A percentile compares a stretch with the other conserved stretches of the same genome.
phyloP scores from a whole-genome alignment of 768 basidiomycete genomes.

The Multifurca ochricompacta region DNA sequence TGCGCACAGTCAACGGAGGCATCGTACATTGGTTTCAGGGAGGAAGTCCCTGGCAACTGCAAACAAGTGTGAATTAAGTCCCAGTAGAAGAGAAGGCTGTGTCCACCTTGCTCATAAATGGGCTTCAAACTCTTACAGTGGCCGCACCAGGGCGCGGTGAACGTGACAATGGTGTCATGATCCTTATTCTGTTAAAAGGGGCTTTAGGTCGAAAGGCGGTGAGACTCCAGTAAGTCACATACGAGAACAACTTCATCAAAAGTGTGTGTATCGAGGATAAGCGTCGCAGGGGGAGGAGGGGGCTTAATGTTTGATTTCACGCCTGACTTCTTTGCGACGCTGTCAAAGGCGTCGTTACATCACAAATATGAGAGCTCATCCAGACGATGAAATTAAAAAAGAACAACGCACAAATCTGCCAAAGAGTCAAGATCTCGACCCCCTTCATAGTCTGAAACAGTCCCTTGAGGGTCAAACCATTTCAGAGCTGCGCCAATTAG shows the following conservation, averaged over 20 bases:
- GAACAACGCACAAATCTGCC: constrained; percentile 54
- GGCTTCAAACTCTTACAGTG: constrained; percentile 94
- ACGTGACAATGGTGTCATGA: constrained; percentile 82
- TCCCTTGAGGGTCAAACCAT: constrained; percentile 70
- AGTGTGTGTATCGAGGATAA: constrained; percentile 58
- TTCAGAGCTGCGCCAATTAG: constrained; percentile 61
- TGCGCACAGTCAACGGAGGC: background rate
- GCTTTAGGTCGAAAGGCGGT: background rate
- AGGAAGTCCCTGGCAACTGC: constrained; percentile 73
- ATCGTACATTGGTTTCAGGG: constrained; percentile 60
- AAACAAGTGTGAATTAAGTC: background rate
- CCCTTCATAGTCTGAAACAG: constrained; percentile 57
- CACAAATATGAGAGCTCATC: background rate
- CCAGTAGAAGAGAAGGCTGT: background rate
- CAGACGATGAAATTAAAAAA: background rate
- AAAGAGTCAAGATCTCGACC: constrained; percentile 78
- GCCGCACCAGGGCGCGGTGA: constrained; percentile 85
- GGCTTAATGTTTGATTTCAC: constrained; percentile 85
- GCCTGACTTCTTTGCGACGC: constrained; percentile 66
- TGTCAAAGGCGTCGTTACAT: constrained; percentile 26
- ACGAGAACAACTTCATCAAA: constrained; percentile 74
- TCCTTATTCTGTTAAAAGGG: constrained; percentile 36
- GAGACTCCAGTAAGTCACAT: constrained; percentile 18
- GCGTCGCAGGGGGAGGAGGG: constrained; percentile 65
- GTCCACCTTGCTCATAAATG: constrained; percentile 64